Percentiles rank a stretch among this genome's conserved stretches.
These are phyloP conservation scores for Hymenoscyphus scutula DNA, from an alignment of 2,329 filamentous ascomycete genomes.

Conservation along the genomic window DNA sequence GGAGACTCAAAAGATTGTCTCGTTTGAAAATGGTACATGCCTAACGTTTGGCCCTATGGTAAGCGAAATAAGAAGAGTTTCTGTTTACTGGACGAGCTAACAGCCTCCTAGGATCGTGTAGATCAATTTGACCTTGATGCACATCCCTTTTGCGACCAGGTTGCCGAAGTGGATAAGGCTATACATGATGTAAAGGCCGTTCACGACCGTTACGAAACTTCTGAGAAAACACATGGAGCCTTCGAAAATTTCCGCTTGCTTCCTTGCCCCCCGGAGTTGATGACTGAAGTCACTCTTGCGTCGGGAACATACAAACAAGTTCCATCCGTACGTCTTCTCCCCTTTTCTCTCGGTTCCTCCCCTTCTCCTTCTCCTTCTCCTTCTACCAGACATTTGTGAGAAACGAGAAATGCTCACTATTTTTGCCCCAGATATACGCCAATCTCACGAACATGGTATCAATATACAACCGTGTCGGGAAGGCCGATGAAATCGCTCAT, in stretches of 20 bases:
- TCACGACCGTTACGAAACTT: constrained; percentile 10
- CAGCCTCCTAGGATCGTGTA: constrained; percentile 22
- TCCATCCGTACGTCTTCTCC: constrained; percentile 5
- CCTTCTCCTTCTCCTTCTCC: not conserved
- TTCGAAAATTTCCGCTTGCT: constrained; percentile 14
- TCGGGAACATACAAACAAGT: constrained; percentile 16
- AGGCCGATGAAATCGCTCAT: constrained; percentile 8
- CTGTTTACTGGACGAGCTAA: constrained; percentile 9
- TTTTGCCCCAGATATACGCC: constrained; percentile 6
- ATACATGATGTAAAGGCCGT: constrained; percentile 24
- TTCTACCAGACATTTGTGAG: no score
- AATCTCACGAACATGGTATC: constrained; percentile 13
- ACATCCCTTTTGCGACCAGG: constrained; percentile 26
- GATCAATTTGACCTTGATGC: constrained; percentile 19
- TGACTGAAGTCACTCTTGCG: not conserved
- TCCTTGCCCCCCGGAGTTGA: not conserved
- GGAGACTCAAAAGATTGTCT: constrained; percentile 12
- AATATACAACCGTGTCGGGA: constrained; percentile 11
- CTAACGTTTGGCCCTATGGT: constrained; percentile 26
- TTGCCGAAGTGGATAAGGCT: constrained; percentile 21
- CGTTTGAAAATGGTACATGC: constrained; percentile 28
- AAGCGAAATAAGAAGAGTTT: constrained; percentile 9
- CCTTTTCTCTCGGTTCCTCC: not conserved
- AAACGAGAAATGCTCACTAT: not conserved
- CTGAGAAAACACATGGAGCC: not conserved